A percentile compares a stretch with the other conserved stretches of the same genome.
Conservation (phyloP, 2,329 filamentous ascomycete genomes). For the Talaromyces verruculosus region DNA sequence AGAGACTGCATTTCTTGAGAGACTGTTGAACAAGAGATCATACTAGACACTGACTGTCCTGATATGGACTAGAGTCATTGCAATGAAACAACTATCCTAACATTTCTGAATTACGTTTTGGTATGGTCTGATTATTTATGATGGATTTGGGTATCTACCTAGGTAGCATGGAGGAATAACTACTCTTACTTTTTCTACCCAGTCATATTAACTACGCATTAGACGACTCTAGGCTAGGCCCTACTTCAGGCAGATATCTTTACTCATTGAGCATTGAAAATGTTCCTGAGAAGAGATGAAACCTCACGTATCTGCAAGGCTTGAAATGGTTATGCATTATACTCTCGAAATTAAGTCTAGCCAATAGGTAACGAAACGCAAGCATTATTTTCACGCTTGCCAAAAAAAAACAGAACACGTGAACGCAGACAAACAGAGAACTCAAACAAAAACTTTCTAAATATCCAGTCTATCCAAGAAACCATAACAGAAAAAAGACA, state of each 20-base stretch:
- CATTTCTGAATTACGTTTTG: too few relatives aligned
- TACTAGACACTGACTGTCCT: too few relatives aligned
- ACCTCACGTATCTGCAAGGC: background rate
- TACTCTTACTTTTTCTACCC: too few relatives aligned
- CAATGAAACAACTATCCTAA: too few relatives aligned
- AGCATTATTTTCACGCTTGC: background rate
- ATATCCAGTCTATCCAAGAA: conserved; percentile 3
- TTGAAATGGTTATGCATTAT: background rate
- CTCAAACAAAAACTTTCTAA: background rate
- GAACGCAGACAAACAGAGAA: background rate
- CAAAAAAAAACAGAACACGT: background rate
- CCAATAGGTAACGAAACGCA: background rate
- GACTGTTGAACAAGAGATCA: too few relatives aligned
- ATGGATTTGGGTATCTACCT: too few relatives aligned
- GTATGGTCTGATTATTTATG: too few relatives aligned
- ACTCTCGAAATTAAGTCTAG: background rate
- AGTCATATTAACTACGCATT: background rate
- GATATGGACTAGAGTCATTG: too few relatives aligned
- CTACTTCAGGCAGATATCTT: background rate
- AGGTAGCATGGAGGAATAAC: too few relatives aligned
- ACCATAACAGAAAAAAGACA: background rate
- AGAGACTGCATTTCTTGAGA: too few relatives aligned
- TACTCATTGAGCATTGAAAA: background rate
- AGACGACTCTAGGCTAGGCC: background rate
- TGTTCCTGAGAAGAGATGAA: background rate